These are phyloP conservation scores for Starmerella sp. DNA, from an alignment of 805 yeast genomes.

Conservation along the genomic window DNA sequence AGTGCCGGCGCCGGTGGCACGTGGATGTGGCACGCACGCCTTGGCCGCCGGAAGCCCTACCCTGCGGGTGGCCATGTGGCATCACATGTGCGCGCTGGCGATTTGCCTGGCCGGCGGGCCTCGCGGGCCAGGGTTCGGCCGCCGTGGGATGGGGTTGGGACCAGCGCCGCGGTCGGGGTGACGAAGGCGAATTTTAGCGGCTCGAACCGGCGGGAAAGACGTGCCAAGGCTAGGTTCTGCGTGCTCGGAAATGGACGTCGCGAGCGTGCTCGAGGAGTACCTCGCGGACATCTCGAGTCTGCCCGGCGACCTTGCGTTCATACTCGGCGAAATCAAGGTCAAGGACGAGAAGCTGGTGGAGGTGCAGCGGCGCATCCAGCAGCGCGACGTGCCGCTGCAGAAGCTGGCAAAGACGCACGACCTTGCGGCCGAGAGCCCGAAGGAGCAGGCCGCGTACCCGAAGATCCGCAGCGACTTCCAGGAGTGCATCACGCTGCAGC, in stretches of 20 bases:
- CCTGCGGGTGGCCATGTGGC: background rate
- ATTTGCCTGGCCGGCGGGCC: too few relatives aligned
- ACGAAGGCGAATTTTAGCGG: too few relatives aligned
- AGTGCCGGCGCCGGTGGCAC: background rate
- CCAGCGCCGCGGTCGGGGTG: too few relatives aligned
- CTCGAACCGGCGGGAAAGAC: too few relatives aligned
- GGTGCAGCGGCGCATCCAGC: slow-evolving; percentile 51
- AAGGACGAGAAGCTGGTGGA: slow-evolving; percentile 60
- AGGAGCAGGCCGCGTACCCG: slow-evolving; percentile 55
- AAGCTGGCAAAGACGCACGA: slow-evolving; percentile 77
- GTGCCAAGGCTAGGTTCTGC: too few relatives aligned
- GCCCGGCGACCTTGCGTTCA: slow-evolving; percentile 74
- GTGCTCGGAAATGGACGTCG: slow-evolving; percentile 60
- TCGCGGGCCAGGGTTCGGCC: too few relatives aligned
- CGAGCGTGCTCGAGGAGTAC: slow-evolving; percentile 66
- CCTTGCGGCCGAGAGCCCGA: slow-evolving; percentile 66
- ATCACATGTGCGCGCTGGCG: background rate
- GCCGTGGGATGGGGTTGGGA: too few relatives aligned
- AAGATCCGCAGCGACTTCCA: slow-evolving; percentile 61
- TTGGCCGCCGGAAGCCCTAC: background rate
- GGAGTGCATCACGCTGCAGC: slow-evolving; percentile 50
- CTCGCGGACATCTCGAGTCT: slow-evolving; percentile 56
- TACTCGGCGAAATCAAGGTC: slow-evolving; percentile 64
- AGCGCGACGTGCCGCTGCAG: slow-evolving; percentile 68
- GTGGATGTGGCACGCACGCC: slow-evolving; percentile 1